phyloP scores from a whole-genome alignment of 306 rosid species.

The Astragalus glycyphyllos region DNA sequence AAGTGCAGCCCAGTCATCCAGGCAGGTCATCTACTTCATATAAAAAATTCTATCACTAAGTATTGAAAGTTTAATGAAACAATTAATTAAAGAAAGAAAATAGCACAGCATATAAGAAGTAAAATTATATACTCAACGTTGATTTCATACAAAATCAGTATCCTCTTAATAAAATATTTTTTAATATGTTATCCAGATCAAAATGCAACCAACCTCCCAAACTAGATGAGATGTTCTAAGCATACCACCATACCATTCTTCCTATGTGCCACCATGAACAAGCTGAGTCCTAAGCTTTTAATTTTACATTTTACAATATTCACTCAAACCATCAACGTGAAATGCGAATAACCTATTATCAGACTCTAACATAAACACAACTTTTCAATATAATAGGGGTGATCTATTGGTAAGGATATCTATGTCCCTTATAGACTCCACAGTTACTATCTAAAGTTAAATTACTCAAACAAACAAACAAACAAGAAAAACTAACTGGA shows the following conservation, averaged over 20 bases:
- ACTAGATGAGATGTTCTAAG: constrained; percentile 32
- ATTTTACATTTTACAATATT: not conserved
- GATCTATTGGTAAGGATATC: constrained; percentile 27
- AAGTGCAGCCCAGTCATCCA: constrained; percentile 83
- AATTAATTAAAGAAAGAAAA: constrained; percentile 34
- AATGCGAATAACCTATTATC: constrained; percentile 24
- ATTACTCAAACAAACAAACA: not conserved
- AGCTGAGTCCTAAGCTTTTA: not conserved
- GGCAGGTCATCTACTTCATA: constrained; percentile 74
- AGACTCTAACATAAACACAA: constrained; percentile 24
- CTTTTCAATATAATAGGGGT: constrained; percentile 25
- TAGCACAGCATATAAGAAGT: constrained; percentile 25
- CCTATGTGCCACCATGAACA: constrained; percentile 25
- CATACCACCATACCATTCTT: constrained; percentile 18
- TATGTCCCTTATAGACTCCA: constrained; percentile 29
- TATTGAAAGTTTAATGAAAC: constrained; percentile 35
- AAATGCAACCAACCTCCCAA: constrained; percentile 29
- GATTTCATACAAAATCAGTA: constrained; percentile 28
- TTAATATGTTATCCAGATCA: constrained; percentile 23
- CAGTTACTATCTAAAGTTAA: constrained; percentile 8
- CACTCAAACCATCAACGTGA: constrained; percentile 29
- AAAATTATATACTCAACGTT: constrained; percentile 29
- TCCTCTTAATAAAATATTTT: not conserved
- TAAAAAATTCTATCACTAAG: constrained; percentile 38
- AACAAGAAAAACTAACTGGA: constrained; percentile 14